phyloP scores from a whole-genome alignment of 2,329 filamentous ascomycete species.

The Pseudonectria foliicola region DNA sequence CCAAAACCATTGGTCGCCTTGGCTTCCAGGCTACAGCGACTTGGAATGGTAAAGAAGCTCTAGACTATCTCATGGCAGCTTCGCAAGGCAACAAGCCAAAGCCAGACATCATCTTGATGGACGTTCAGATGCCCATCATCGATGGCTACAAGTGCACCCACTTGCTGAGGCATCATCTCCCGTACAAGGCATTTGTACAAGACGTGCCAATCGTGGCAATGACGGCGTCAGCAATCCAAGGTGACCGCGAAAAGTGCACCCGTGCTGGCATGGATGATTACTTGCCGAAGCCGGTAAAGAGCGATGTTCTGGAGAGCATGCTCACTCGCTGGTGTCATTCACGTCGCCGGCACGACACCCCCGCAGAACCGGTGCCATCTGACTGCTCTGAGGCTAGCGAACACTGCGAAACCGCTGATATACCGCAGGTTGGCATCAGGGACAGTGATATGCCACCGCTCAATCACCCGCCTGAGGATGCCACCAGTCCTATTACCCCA shows the following conservation, averaged over 20 bases:
- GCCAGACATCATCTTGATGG: constrained; percentile 73
- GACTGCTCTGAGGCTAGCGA: constrained; percentile 41
- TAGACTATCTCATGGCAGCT: constrained; percentile 61
- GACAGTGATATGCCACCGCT: constrained; percentile 13
- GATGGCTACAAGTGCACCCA: constrained; percentile 75
- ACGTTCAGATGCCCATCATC: constrained; percentile 69
- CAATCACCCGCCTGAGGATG: constrained; percentile 20
- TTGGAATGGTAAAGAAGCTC: constrained; percentile 72
- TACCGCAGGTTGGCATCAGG: constrained; percentile 30
- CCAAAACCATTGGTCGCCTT: constrained; percentile 66
- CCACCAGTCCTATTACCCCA: constrained; percentile 31
- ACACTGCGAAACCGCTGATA: constrained; percentile 35
- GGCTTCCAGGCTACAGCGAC: constrained; percentile 64
- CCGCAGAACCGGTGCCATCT: constrained; percentile 26
- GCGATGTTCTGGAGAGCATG: constrained; percentile 61
- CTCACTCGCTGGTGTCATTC: constrained; percentile 58
- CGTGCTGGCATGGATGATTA: constrained; percentile 73
- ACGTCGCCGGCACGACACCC: constrained; percentile 18
- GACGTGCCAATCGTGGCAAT: constrained; percentile 73
- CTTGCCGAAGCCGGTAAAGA: constrained; percentile 65
- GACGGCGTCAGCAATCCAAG: constrained; percentile 72
- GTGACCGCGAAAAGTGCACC: constrained; percentile 67
- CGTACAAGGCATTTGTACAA: constrained; percentile 53
- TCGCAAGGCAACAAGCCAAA: constrained; percentile 43
- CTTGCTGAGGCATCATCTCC: constrained; percentile 59